Evolutionary conservation across 225 moss, liverwort and hornwort species (phyloP).

Genomic region (Straminergon stramineum): DNA sequence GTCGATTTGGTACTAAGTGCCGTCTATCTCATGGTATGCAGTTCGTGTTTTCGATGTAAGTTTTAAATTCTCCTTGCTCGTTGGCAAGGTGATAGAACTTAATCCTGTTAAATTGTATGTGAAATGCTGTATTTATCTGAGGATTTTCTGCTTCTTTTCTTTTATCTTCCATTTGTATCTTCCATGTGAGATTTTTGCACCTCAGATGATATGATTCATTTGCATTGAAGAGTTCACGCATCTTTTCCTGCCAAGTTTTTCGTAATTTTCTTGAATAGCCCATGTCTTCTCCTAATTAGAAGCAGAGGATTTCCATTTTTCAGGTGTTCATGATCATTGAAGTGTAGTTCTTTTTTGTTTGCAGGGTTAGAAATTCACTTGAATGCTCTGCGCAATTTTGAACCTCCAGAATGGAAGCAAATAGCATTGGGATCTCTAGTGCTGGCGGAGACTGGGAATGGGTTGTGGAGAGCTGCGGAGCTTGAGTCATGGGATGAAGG

Average conservation of each 20-base stretch:
- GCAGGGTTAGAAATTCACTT: conserved; percentile 68
- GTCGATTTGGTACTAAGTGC: conserved; percentile 93
- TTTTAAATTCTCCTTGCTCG: background rate
- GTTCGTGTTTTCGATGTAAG: background rate
- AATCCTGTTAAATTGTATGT: background rate
- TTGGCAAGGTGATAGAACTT: background rate
- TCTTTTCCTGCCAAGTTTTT: background rate
- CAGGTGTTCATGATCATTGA: background rate
- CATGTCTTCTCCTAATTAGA: background rate
- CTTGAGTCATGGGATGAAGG: conserved; percentile 62
- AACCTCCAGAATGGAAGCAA: conserved; percentile 55
- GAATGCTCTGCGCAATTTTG: conserved; percentile 53
- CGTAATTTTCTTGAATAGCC: background rate
- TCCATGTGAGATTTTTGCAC: background rate
- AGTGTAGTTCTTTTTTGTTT: background rate
- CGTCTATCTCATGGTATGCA: conserved; percentile 93
- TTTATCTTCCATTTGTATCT: background rate
- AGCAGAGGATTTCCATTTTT: background rate
- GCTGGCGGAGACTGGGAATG: conserved; percentile 48
- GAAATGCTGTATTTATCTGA: background rate
- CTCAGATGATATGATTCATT: background rate
- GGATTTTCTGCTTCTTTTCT: background rate
- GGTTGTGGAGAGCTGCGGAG: conserved; percentile 84
- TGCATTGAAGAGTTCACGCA: background rate
- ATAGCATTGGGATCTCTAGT: conserved; percentile 60